Conservation (phyloP, 371 early-diverging fungal species). For the Mortierella sp. region DNA sequence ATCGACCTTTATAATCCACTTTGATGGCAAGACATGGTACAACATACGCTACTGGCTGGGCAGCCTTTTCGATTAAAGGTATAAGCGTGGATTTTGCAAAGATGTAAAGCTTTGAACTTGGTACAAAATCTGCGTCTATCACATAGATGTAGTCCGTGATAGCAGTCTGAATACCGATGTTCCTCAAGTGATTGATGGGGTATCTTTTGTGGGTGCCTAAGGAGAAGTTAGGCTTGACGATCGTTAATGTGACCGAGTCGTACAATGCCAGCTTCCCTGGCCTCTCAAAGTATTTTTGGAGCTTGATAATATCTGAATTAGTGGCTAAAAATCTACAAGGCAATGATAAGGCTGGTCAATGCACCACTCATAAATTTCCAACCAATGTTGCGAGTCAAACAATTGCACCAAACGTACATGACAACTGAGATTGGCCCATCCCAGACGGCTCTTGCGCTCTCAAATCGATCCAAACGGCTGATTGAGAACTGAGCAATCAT, state of each 20-base stretch:
- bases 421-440: constrained; percentile 68
- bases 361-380: too few species aligned
- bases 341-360: not conserved
- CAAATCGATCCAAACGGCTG: constrained; percentile 67
- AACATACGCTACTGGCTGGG: constrained; percentile 61
- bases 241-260: constrained; percentile 47
- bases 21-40: constrained; percentile 71
- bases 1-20: constrained; percentile 52
- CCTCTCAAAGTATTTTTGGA: constrained; percentile 62
- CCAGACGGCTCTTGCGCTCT: constrained; percentile 65
- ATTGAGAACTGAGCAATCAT: constrained; percentile 73
- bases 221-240: constrained; percentile 68
- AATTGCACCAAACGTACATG: constrained; percentile 58
- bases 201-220: constrained; percentile 60
- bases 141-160: constrained; percentile 67
- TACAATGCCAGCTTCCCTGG: constrained; percentile 51
- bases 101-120: constrained; percentile 60
- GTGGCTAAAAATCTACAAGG: constrained; percentile 66
- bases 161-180: constrained; percentile 66
- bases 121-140: constrained; percentile 76
- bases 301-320: constrained; percentile 58
- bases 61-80: constrained; percentile 31
- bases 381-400: not conserved
- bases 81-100: constrained; percentile 53
- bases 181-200: constrained; percentile 75